Evolutionary conservation across 139 green algal species (phyloP), one percentile per base, ranked within the genome.

Genomic region (Haematococcus lacustris): DNA sequence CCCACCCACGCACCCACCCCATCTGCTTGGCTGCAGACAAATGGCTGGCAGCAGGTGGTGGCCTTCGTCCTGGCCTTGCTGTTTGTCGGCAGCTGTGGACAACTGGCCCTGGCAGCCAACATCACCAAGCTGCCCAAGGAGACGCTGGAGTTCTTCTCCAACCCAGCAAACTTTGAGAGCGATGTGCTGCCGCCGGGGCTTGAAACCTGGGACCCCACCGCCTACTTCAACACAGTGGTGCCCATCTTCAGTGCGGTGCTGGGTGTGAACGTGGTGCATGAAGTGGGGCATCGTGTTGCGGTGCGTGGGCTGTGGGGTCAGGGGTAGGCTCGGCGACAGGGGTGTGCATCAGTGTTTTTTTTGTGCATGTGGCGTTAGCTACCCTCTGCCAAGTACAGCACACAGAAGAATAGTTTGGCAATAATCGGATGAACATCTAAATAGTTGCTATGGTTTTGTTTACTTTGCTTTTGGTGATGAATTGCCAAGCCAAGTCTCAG

Each of bases 61-160:
- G 90, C 83, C 26, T 76, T 75, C 1, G 78, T 93, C 34, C 79
- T 96, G 51, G 68, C 90, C 40, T 30, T 86, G 38, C 77, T 96
- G 32, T 90, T 93, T 21, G n/a, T 91, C 5, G 88, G 74, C 1
- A 85, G 85, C 66, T 82, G 79, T 43, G 79, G 50, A 65, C 86
- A 94, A 78, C 80, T 96, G 57, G 88, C 85, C 5, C 78, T 96
- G 17, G 82, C 87, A 1, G 85, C 90, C 28, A 94, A 94, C 75
- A 80, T 95, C 61, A 83, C 83, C 28, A 88, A 87, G 65, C 81
- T 95, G 57, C 89, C 91, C 3, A 88, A 91, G 72, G 92, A 97
- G 75, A 92, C 92, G 30, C 63, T 97, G 25, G 75, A 83, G 53
- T 97, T 80, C 71, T 80, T 97, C 34, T 73, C 84, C 33, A 86